Evolutionary conservation across 495 filamentous ascomycete species (phyloP).

Genomic region (Amniculicola lignicola): DNA sequence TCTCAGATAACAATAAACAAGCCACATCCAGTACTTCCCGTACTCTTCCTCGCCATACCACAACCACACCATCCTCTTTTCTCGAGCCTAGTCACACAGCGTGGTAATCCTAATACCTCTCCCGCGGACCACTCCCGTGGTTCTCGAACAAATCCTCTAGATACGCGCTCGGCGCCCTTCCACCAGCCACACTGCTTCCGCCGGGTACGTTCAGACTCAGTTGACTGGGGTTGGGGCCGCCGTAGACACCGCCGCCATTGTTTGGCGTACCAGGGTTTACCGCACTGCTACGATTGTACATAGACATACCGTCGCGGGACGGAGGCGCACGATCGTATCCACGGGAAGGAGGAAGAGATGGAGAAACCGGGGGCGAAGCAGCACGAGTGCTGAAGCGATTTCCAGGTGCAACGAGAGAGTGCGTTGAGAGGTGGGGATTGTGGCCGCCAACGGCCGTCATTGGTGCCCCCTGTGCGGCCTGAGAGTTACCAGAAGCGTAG

Average conservation of each 20-base stretch:
- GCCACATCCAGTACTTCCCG: too few relatives aligned
- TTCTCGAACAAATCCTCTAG: constrained; percentile 88
- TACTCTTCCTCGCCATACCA: too few relatives aligned
- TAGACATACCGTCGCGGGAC: constrained; percentile 37
- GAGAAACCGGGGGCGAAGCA: constrained; percentile 67
- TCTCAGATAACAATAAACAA: too few relatives aligned
- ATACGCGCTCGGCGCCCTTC: constrained; percentile 84
- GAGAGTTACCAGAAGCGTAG: constrained; percentile 68
- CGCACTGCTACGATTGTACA: constrained; percentile 28
- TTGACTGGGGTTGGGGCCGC: constrained; percentile 58
- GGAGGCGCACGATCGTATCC: constrained; percentile 40
- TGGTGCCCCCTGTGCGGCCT: constrained; percentile 47
- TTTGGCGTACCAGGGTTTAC: constrained; percentile 30
- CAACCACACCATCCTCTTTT: too few relatives aligned
- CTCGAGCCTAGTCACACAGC: too few relatives aligned
- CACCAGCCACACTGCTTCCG: constrained; percentile 51
- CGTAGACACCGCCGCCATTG: constrained; percentile 35
- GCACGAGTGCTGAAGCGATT: constrained; percentile 37
- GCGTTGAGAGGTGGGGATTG: constrained; percentile 41
- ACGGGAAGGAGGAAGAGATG: constrained; percentile 43
- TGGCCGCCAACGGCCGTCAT: constrained; percentile 51
- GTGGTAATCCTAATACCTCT: constrained; percentile 36
- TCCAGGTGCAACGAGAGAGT: constrained; percentile 47
- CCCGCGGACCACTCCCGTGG: constrained; percentile 46
- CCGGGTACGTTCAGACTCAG: constrained; percentile 64